Evolutionary conservation across 805 yeast species (phyloP), one percentile per base, ranked within the genome.

Genomic region (Ogataea nakhonphanomensis): DNA sequence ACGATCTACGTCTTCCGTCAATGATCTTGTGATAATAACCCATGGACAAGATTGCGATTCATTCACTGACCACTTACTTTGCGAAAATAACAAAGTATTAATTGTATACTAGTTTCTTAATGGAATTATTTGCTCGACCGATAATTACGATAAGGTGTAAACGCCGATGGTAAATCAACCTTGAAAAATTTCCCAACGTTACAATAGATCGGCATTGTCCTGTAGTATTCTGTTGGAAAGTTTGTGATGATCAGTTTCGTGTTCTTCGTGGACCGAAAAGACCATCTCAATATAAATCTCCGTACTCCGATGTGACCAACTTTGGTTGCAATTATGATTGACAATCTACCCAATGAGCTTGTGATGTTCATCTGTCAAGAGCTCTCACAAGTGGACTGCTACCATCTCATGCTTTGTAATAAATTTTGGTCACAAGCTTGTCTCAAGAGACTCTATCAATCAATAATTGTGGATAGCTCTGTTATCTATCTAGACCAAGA

Each of bases 371-470:
- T 59, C 8, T 41, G 49, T 13, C 45, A 46, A 3, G 7, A 44
- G 20, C 37, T 59, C 17, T 28, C 45, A 1, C 62, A 59, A 33
- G 25, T 52, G 2, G 62, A 58, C 32, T 51, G 59, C 25, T 54
- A 46, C 40, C 61, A 54, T 33, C 37, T 57, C 21, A 31, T 48
- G 30, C 43, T 46, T 7, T 35, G 50, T 14, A 48, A 39, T 34
- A 49, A 39, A 23, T 21, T 37, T 2, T 12, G 51, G 3, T 47
- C 53, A 34, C 12, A 22, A 2, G 29, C 45, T 6, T 37, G 49
- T 20, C 25, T 45, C 14, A 22, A 30, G 26, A 43, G 56, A 30
- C 41, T 58, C 3, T 58, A 59, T 30, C 48, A 35, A 36, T 46
- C 61, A 1, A 41, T 59, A 5, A 46, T 54, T 8, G 40, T 58